Conservation (phyloP, 2,329 filamentous ascomycete genomes). For the Sphaerulina vaccinii region DNA sequence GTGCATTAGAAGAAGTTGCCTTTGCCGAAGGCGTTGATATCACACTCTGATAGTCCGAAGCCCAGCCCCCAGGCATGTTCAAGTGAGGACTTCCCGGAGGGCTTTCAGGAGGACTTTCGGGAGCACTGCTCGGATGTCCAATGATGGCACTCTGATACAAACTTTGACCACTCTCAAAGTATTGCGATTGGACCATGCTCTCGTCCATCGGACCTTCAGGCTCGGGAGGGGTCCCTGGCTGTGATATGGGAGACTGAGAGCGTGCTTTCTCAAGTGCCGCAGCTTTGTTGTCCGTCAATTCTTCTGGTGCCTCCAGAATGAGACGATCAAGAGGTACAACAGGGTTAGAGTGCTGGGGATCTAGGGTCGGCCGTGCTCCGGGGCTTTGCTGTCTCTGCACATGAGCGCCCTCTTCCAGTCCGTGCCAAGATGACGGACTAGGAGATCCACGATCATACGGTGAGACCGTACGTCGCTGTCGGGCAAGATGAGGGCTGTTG, state of each 20-base stretch:
- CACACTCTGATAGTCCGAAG: slow-evolving; percentile 35
- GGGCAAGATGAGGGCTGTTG: slow-evolving; percentile 21
- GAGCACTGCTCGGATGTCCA: slow-evolving; percentile 24
- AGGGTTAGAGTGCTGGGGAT: slow-evolving; percentile 23
- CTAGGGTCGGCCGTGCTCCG: slow-evolving; percentile 31
- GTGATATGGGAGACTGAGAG: background rate
- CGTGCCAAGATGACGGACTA: slow-evolving; percentile 35
- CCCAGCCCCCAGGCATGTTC: slow-evolving; percentile 46
- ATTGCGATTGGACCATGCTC: slow-evolving; percentile 55
- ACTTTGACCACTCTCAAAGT: slow-evolving; percentile 79
- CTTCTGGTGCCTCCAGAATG: slow-evolving; percentile 6
- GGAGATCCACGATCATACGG: slow-evolving; percentile 27
- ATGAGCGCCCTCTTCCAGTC: slow-evolving; percentile 25
- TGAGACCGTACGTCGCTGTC: slow-evolving; percentile 27
- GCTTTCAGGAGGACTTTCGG: slow-evolving; percentile 35
- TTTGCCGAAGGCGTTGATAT: slow-evolving; percentile 32
- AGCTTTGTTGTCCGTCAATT: slow-evolving; percentile 28
- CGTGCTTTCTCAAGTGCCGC: slow-evolving; percentile 21
- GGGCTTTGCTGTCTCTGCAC: slow-evolving; percentile 22
- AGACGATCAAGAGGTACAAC: slow-evolving; percentile 27
- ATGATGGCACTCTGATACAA: slow-evolving; percentile 78
- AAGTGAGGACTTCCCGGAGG: slow-evolving; percentile 16
- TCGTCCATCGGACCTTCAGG: slow-evolving; percentile 15
- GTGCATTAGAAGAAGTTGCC: background rate
- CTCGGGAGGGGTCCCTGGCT: slow-evolving; percentile 9